Evolutionary conservation across 345 rosid genomes (phyloP), one percentile per base, ranked within the genome.

Genomic region (Bruguiera gymnorhiza): DNA sequence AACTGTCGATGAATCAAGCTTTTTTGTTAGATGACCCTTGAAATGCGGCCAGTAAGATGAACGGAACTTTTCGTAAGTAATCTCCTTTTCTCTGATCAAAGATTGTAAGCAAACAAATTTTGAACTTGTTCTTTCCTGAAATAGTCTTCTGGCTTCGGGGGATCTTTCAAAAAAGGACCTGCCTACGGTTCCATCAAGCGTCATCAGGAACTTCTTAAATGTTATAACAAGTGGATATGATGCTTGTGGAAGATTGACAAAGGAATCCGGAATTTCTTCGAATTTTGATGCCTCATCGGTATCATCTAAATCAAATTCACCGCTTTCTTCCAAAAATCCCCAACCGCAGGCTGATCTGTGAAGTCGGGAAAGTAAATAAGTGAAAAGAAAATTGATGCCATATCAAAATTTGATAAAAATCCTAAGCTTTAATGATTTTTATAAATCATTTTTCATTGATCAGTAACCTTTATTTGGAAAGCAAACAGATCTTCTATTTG

Each of bases 101-200:
- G 76, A 70, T 21, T 73, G 75, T 24, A 76, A 31, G 32, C 66
- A 71, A 37, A 75, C 55, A 18, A 83, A 66, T 43, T 70, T 70
- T 9, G 76, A 73, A 53, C 8, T 72, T 32, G 3, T 32, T 69
- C 70, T 70, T 34, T 39, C 74, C 53, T 23, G 64, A 37, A 56
- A 68, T 10, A 73, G n/a, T 21, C 75, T 80, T 73, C 81, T 66
- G 23, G 52, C 60, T 57, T 81, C 80, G 11, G 67, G 74, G 58
- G 84, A 87, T 68, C 80, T 80, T 29, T 78, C 71, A 52, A 87
- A 87, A 68, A 73, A 85, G 1, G 89, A 82, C 50, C 48, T 75
- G 4, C 85, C 89, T 10, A 85, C 20, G 2, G 86, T 77, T 30
- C 80, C 84, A 68, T 87, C 89, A 54, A 87, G 85, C 89, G 84